A percentile compares a stretch with the other conserved stretches of the same genome.
phyloP scores from a whole-genome alignment of 305 asterid species.

The Stenogyne calaminthoides region DNA sequence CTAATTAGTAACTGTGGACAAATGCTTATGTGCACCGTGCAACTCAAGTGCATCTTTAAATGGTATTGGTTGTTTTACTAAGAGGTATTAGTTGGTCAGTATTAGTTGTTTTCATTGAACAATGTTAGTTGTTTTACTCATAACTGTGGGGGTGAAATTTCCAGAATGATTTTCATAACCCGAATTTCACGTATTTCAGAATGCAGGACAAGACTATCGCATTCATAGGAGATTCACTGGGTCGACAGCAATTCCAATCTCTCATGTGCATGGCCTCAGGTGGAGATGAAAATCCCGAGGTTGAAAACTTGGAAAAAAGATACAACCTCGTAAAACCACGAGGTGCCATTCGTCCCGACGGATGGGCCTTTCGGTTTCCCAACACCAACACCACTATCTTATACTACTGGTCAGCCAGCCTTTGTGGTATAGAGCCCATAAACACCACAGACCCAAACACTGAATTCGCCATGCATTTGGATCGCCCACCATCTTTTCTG shows the following conservation, averaged over 20 bases:
- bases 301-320: constrained; percentile 58
- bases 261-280: constrained; percentile 82
- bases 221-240: constrained; percentile 77
- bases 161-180: constrained; percentile 6
- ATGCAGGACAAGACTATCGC: constrained; percentile 86
- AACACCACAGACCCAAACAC: constrained; percentile 56
- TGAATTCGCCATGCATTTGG: constrained; percentile 79
- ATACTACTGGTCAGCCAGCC: constrained; percentile 84
- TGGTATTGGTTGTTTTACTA: too few relatives aligned
- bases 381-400: constrained; percentile 68
- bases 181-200: constrained; percentile 45
- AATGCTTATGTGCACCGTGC: too few relatives aligned
- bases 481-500: constrained; percentile 68
- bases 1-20: too few relatives aligned
- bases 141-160: background rate
- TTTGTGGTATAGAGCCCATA: constrained; percentile 70
- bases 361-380: constrained; percentile 76
- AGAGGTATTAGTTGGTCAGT: too few relatives aligned
- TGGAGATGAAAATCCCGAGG: constrained; percentile 59
- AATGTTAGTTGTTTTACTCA: too few relatives aligned
- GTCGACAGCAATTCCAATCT: constrained; percentile 83
- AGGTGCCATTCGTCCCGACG: constrained; percentile 76
- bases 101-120: too few relatives aligned
- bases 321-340: constrained; percentile 55
- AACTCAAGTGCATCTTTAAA: too few relatives aligned